Evolutionary conservation across 163 green algal genomes (phyloP).

Genomic region (Coccomyxa subellipsoidea): DNA sequence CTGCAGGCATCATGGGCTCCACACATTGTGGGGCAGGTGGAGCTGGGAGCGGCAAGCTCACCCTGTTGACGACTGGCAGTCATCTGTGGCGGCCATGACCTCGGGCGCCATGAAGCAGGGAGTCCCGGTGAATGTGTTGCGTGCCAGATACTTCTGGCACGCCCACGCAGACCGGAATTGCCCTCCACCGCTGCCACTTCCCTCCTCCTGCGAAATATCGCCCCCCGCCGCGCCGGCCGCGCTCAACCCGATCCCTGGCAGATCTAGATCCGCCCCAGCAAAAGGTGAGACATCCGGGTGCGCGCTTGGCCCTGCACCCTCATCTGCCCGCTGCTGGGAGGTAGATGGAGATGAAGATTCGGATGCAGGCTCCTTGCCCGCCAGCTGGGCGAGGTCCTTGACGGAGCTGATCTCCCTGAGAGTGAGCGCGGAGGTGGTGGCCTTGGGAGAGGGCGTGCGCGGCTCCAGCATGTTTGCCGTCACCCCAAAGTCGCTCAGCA

Average conservation of each 20-base stretch:
- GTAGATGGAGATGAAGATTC: too few species aligned
- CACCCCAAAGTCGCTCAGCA: conserved; percentile 60
- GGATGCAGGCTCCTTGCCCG: background rate
- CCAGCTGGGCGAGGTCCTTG: background rate
- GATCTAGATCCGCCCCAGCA: too few species aligned
- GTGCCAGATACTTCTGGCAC: conserved; percentile 59
- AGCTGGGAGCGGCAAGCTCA: background rate
- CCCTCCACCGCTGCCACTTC: background rate
- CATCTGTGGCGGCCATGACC: conserved; percentile 71
- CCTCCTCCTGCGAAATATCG: background rate
- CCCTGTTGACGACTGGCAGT: background rate
- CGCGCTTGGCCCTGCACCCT: too few species aligned
- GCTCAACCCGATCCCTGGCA: too few species aligned
- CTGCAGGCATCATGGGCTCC: background rate
- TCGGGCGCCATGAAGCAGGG: conserved; percentile 99
- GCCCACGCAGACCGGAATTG: conserved; percentile 77
- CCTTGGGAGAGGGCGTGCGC: background rate
- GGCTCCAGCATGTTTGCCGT: conserved; percentile 13
- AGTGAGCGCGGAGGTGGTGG: background rate
- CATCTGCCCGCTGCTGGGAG: too few species aligned
- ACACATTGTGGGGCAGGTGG: background rate
- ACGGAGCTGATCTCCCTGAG: background rate
- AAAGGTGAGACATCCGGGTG: too few species aligned
- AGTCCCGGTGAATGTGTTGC: conserved; percentile 96
- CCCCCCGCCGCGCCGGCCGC: too few species aligned